phyloP scores from a whole-genome alignment of 208 protist genomes.

The Novymonas esmeraldas region DNA sequence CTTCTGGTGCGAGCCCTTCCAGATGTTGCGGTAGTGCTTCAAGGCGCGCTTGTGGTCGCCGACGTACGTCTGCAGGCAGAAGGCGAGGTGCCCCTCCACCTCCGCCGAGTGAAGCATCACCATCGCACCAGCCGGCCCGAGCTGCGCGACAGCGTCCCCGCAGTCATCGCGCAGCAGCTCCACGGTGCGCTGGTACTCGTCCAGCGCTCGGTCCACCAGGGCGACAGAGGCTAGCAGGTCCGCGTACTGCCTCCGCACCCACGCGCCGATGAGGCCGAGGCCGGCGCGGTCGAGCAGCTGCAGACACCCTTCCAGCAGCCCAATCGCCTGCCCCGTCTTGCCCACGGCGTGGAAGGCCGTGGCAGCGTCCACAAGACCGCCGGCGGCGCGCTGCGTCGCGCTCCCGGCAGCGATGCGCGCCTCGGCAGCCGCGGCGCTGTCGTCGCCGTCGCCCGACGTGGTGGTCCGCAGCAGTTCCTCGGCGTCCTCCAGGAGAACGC shows the following conservation, averaged over 20 bases:
- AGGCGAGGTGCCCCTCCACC: slow-evolving; percentile 67
- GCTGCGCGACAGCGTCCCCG: slow-evolving; percentile 28
- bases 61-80: slow-evolving; percentile 76
- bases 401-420: slow-evolving; percentile 22
- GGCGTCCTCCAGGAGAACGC: slow-evolving; percentile 66
- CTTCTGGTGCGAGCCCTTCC: slow-evolving; percentile 20
- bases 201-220: slow-evolving; percentile 65
- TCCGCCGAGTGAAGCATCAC: slow-evolving; percentile 43
- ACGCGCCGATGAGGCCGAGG: slow-evolving; percentile 45
- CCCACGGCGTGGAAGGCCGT: slow-evolving; percentile 52
- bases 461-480: slow-evolving; percentile 25
- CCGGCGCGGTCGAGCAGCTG: slow-evolving; percentile 49
- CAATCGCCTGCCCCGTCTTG: slow-evolving; percentile 53
- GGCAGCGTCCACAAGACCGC: slow-evolving; percentile 61
- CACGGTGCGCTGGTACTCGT: slow-evolving; percentile 50
- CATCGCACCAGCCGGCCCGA: slow-evolving; percentile 26
- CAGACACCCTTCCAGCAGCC: slow-evolving; percentile 60
- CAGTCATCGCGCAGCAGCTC: slow-evolving; percentile 41
- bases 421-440: neutral
- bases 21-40: slow-evolving; percentile 55
- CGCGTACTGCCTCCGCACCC: slow-evolving; percentile 65
- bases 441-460: neutral
- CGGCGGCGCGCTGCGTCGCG: slow-evolving; percentile 47
- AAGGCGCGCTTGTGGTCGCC: slow-evolving; percentile 70
- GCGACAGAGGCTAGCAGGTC: slow-evolving; percentile 57